Conservation (phyloP, 768 basidiomycete genomes). For the Zangia roseola region DNA sequence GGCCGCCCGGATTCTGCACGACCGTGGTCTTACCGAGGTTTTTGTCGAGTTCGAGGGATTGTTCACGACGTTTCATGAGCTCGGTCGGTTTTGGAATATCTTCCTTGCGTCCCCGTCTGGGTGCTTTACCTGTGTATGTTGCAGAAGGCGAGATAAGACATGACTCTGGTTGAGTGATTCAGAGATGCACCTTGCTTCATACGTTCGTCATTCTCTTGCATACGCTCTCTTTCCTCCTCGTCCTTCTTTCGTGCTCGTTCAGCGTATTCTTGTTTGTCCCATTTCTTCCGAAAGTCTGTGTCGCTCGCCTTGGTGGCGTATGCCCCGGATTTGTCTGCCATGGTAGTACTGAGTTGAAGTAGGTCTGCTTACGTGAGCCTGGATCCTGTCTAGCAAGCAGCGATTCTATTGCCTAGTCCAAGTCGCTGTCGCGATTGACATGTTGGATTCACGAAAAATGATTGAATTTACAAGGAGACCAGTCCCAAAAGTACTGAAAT, state of each 20-base stretch:
- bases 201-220: conserved; percentile 83
- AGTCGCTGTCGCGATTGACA: too few species aligned
- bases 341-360: conserved; percentile 3
- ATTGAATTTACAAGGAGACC: too few species aligned
- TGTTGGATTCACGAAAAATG: too few species aligned
- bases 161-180: not conserved
- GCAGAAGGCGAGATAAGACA: not conserved
- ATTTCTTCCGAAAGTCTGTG: conserved; percentile 84
- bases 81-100: conserved; percentile 93
- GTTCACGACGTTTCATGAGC: conserved; percentile 86
- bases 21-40: conserved; percentile 95
- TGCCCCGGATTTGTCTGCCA: conserved; percentile 35
- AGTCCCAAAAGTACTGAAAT: too few species aligned
- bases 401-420: too few species aligned
- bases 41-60: conserved; percentile 86
- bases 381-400: too few species aligned
- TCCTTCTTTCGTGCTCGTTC: conserved; percentile 83
- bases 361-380: conserved; percentile 1
- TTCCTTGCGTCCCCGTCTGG: conserved; percentile 58
- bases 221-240: conserved; percentile 73
- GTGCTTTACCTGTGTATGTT: conserved; percentile 68
- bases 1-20: conserved; percentile 77
- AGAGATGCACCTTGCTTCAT: conserved; percentile 69
- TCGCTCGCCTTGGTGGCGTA: conserved; percentile 45
- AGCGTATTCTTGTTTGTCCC: conserved; percentile 92